Conservation (phyloP, 768 basidiomycete species). For the Cytidiella melzeri region DNA sequence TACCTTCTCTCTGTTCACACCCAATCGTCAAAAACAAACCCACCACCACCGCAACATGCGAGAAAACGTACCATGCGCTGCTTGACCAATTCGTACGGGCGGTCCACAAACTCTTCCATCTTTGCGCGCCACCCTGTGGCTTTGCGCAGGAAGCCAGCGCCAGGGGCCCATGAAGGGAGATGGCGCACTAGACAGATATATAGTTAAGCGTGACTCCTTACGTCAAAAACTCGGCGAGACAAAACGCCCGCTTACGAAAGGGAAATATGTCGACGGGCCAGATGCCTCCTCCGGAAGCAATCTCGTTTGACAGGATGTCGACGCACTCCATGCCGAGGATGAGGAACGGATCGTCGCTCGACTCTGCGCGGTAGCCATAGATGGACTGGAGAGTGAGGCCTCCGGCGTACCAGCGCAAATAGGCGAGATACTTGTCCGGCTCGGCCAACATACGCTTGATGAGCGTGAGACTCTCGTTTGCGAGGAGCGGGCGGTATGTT, state of each 20-base stretch:
- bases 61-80: constrained; percentile 41
- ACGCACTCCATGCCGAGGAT: constrained; percentile 38
- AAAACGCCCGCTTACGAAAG: constrained; percentile 20
- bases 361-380: constrained; percentile 50
- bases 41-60: background rate
- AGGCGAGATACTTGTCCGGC: constrained; percentile 30
- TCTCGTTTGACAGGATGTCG: constrained; percentile 35
- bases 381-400: constrained; percentile 49
- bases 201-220: constrained; percentile 15
- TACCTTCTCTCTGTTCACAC: constrained; percentile 28
- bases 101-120: constrained; percentile 59
- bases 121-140: constrained; percentile 56
- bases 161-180: constrained; percentile 63
- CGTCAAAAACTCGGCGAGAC: background rate
- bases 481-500: constrained; percentile 51
- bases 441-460: constrained; percentile 46
- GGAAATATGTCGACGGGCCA: constrained; percentile 38
- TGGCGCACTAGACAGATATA: constrained; percentile 37
- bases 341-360: constrained; percentile 36
- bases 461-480: constrained; percentile 51
- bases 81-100: constrained; percentile 55
- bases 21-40: constrained; percentile 1
- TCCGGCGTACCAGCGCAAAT: constrained; percentile 40
- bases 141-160: constrained; percentile 57
- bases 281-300: constrained; percentile 37